Evolutionary conservation across 2,329 filamentous ascomycete genomes (phyloP).

Genomic region (Epichloe elymi): DNA sequence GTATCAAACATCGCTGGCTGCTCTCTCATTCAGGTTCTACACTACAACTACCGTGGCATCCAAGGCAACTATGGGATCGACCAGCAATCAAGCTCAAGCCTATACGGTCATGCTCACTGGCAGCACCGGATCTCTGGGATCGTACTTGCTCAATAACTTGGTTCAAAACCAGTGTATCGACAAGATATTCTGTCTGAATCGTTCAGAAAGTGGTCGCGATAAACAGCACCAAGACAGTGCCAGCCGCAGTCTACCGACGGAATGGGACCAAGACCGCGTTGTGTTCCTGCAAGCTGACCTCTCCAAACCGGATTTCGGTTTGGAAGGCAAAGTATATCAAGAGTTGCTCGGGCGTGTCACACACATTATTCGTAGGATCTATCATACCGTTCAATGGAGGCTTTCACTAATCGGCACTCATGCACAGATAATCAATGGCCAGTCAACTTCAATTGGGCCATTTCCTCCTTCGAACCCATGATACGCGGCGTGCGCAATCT

Average conservation of each 20-base stretch:
- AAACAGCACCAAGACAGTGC: background rate
- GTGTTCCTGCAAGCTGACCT: background rate
- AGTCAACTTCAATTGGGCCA: constrained; percentile 1
- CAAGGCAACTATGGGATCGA: constrained; percentile 7
- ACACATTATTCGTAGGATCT: background rate
- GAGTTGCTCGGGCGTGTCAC: background rate
- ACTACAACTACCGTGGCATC: background rate
- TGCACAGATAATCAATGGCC: constrained; percentile 2
- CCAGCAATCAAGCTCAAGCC: constrained; percentile 9
- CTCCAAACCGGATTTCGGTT: background rate
- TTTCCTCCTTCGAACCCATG: constrained; percentile 1
- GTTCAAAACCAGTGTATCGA: background rate
- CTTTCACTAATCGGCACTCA: background rate
- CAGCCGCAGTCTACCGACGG: background rate
- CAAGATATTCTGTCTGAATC: background rate
- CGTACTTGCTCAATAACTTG: background rate
- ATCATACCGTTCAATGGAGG: background rate
- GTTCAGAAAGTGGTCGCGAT: background rate
- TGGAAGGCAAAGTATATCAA: background rate
- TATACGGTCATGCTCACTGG: constrained; percentile 30
- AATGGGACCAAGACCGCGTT: background rate
- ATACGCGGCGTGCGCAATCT: background rate
- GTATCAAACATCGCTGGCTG: background rate
- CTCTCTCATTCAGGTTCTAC: background rate
- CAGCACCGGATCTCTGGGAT: constrained; percentile 18